Evolutionary conservation across 306 rosid genomes (phyloP).

Genomic region (Ormosia semicastrata): DNA sequence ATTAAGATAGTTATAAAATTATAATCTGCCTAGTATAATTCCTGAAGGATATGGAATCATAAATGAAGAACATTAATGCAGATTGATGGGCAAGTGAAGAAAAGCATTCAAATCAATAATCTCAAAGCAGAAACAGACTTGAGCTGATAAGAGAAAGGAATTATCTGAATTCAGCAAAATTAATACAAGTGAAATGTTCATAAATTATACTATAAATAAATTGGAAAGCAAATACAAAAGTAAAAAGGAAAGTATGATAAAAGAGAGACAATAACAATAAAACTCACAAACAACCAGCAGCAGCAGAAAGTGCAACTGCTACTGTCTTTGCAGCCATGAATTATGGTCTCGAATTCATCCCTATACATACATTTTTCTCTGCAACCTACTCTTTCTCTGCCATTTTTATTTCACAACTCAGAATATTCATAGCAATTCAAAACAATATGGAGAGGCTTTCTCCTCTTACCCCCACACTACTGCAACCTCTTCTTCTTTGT

Average conservation of each 20-base stretch:
- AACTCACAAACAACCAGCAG: constrained; percentile 45
- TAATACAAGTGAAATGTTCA: constrained; percentile 56
- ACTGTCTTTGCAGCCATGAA: constrained; percentile 51
- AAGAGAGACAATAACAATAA: constrained; percentile 48
- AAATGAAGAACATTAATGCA: constrained; percentile 7
- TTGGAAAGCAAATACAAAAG: constrained; percentile 40
- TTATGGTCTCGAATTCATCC: constrained; percentile 59
- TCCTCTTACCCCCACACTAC: constrained; percentile 39
- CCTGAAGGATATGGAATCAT: not conserved
- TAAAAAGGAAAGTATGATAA: constrained; percentile 46
- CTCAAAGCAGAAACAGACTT: not conserved
- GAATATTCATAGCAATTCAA: constrained; percentile 70
- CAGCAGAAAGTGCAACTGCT: constrained; percentile 48
- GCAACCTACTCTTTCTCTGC: constrained; percentile 73
- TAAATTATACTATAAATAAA: constrained; percentile 51
- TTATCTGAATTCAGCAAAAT: constrained; percentile 39
- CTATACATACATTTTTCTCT: constrained; percentile 78
- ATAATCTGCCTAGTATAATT: not conserved
- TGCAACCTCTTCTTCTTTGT: constrained; percentile 42
- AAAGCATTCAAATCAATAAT: constrained; percentile 18
- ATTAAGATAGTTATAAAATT: not conserved
- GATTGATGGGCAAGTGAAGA: not conserved
- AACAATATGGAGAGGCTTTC: constrained; percentile 58
- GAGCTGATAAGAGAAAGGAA: constrained; percentile 22
- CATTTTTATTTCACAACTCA: constrained; percentile 66